A percentile compares a stretch with the other conserved stretches of the same genome.
Conservation (phyloP, 1,284 basidiomycete species). For the Apiotrichum gracile region DNA sequence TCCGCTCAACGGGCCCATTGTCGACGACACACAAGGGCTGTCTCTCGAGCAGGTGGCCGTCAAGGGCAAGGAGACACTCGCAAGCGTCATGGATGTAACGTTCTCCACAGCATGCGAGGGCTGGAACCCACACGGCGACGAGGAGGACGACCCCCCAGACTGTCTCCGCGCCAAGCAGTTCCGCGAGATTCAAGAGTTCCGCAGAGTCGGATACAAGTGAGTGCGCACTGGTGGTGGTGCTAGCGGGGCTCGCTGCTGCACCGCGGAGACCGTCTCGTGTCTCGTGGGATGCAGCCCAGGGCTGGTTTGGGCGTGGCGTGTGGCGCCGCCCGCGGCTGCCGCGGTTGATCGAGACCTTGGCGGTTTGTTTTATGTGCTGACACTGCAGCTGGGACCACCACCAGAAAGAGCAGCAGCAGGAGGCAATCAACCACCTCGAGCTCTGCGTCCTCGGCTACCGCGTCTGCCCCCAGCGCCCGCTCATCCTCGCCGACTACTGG, state of each 20-base stretch:
- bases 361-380: background rate
- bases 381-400: background rate
- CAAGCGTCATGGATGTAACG: background rate
- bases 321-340: too few species aligned
- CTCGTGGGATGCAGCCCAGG: too few species aligned
- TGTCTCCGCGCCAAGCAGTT: slow-evolving; percentile 35
- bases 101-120: background rate
- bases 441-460: slow-evolving; percentile 26
- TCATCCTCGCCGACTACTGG: slow-evolving; percentile 35
- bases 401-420: slow-evolving; percentile 8
- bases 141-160: slow-evolving; percentile 21
- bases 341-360: too few species aligned
- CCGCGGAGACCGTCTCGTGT: too few species aligned
- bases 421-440: slow-evolving; percentile 19
- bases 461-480: slow-evolving; percentile 27
- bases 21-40: too few species aligned
- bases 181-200: slow-evolving; percentile 28
- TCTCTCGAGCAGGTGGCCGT: too few species aligned
- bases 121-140: slow-evolving; percentile 20
- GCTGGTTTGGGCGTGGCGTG: too few species aligned
- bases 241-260: too few species aligned
- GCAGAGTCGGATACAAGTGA: background rate
- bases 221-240: too few species aligned
- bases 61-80: too few species aligned
- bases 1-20: too few species aligned